These are phyloP conservation scores for Fusarium irregulare DNA, from an alignment of 2,329 filamentous ascomycete species.

Conservation along the genomic window DNA sequence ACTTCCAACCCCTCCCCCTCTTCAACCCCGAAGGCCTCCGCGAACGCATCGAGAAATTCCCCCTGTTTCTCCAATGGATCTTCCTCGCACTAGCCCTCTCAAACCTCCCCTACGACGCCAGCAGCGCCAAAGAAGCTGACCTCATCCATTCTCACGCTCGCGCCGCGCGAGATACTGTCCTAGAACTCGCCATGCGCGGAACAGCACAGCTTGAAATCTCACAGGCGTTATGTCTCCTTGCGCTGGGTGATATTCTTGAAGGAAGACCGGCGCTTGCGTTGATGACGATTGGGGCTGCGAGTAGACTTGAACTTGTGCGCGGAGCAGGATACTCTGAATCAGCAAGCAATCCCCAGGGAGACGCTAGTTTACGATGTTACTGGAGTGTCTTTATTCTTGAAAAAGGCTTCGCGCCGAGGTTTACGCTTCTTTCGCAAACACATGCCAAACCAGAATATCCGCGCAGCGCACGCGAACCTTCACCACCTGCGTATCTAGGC, in stretches of 20 bases:
- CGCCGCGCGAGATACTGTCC: slow-evolving; percentile 21
- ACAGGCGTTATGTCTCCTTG: slow-evolving; percentile 22
- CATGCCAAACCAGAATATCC: slow-evolving; percentile 25
- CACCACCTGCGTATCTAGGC: slow-evolving; percentile 9
- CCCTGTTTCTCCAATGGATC: slow-evolving; percentile 32
- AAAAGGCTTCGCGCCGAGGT: slow-evolving; percentile 32
- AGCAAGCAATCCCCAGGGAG: background rate
- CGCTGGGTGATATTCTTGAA: slow-evolving; percentile 25
- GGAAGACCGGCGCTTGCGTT: slow-evolving; percentile 32
- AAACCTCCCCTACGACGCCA: slow-evolving; percentile 17
- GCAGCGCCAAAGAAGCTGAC: slow-evolving; percentile 26
- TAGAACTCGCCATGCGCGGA: slow-evolving; percentile 27
- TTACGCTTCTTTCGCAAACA: slow-evolving; percentile 9
- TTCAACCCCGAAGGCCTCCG: slow-evolving; percentile 21
- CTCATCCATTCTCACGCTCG: slow-evolving; percentile 15
- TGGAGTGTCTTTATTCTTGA: slow-evolving; percentile 42
- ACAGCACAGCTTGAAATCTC: slow-evolving; percentile 28
- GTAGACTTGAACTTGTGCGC: slow-evolving; percentile 32
- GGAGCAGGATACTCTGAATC: slow-evolving; percentile 17
- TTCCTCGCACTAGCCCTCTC: slow-evolving; percentile 25
- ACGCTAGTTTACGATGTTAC: slow-evolving; percentile 35
- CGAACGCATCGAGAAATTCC: slow-evolving; percentile 10
- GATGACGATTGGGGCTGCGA: slow-evolving; percentile 39
- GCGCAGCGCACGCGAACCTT: slow-evolving; percentile 24
- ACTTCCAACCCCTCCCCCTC: slow-evolving; percentile 39